Base-by-base conservation (phyloP, 768 basidiomycete species). In the Filobasidium floriforme region DNA sequence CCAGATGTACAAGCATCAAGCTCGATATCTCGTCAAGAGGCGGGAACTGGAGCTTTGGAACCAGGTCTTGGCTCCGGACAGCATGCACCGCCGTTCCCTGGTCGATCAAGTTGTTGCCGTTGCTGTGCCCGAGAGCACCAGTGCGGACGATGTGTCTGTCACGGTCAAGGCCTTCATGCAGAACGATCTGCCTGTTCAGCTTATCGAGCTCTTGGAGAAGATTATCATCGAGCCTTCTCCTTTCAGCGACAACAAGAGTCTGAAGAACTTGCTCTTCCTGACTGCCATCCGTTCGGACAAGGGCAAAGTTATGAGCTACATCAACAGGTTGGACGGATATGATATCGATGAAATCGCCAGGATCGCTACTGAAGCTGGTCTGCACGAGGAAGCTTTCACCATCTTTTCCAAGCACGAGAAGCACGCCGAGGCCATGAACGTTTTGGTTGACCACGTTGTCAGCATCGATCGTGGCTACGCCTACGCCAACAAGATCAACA, bases 1-100 rank as follows among this genome's bases (percentile, higher is more conserved):
- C 82, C 88, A 92, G 14, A 99, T 99, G 96, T 99, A 93, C 85
- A 99, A 98, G 81, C 94, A 99, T 74, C 96, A 98, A 80, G 90
- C 96, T 61, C 88, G 96, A 32, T 99, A 99, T 80, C 86, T 99
- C 66, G 90, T 97, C 75, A 96, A 93, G 80, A 88, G 96, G 72
- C 90, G 96, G 68, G 87, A 90, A 68, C 86, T 89, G 18, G 96
- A 98, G 68, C 85, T 99, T 37, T 99, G 96, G 96, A 86, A 88
- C 1, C 92, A 97, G 80, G 96, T 99, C 41, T 87, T 99, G 63
- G 82, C 85, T 12, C 83, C 85, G 3, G 92, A 92, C 69, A 97
- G 96, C 79, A 84, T 90, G 59, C 88, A 98, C 77, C 90, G 92
- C 67, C 88, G 96, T 70, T 86, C 88, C 67, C 85, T 99, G 66